Conservation (phyloP, 305 asterid species). For the Fraxinus sp. region DNA sequence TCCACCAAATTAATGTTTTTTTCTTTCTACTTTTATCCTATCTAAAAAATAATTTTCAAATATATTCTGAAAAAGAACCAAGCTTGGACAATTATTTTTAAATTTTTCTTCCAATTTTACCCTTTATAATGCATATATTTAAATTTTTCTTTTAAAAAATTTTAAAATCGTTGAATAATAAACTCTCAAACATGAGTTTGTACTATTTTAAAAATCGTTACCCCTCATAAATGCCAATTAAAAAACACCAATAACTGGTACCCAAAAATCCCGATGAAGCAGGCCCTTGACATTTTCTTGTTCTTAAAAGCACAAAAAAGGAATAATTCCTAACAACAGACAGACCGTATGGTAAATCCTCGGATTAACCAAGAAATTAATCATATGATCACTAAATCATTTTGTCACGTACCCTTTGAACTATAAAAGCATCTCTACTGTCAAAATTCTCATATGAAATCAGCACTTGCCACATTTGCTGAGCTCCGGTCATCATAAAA, state of each 20-base stretch:
- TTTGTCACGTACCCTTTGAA: conserved; percentile 47
- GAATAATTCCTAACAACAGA: conserved; percentile 39
- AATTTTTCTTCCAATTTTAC: background rate
- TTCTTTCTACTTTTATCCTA: background rate
- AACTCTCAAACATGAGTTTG: background rate
- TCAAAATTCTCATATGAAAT: conserved; percentile 22
- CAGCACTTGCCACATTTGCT: conserved; percentile 20
- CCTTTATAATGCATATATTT: background rate
- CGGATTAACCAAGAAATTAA: conserved; percentile 33
- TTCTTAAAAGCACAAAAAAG: conserved; percentile 25
- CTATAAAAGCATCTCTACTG: conserved; percentile 45
- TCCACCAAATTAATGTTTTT: background rate
- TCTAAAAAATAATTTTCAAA: background rate
- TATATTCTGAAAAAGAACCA: background rate
- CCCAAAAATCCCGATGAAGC: background rate
- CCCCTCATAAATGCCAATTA: background rate
- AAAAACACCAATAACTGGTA: background rate
- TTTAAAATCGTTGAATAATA: background rate
- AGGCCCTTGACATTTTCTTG: background rate
- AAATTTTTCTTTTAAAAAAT: background rate
- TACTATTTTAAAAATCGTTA: background rate
- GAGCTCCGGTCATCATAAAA: conserved; percentile 19
- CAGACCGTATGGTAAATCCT: conserved; percentile 13
- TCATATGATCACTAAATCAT: background rate
- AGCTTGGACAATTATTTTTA: background rate